Base-by-base conservation (phyloP, 202 grass and related monocot species). In the Musa balbisiana region DNA sequence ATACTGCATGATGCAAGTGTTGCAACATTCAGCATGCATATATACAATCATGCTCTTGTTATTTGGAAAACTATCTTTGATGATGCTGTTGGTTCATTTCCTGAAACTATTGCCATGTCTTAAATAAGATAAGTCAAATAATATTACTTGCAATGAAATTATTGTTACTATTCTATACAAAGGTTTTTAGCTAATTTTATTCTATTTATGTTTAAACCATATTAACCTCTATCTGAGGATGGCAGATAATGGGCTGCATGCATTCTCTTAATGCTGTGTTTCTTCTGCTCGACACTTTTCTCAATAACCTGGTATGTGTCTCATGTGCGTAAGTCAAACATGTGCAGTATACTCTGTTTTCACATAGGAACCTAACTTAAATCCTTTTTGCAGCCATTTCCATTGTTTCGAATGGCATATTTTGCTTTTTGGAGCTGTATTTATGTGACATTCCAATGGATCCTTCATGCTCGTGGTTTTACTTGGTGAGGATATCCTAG, bases 371-470 rank as follows among this genome's bases (percentile, higher is more conserved):
- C 11, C 27, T 11, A 51, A 70, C 15, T 11, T 77, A 25, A 22
- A 50, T 52, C 2, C 58, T 80, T 80, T 25, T 64, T 92, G 60
- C 91, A 99, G 95, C 89, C 87, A 76, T 94, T 99, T 79, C 95
- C 88, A 33, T 94, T 87, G 95, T 99, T 93, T 60, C 79, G 82
- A 17, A 90, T 99, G 33, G 87, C 87, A 68, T 98, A 92, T 64
- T 98, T 98, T 84, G 69, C 89, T 59, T 88, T 98, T 50, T 98
- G 95, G 91, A 98, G 95, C 60, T 84, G 84, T 54, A 73, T 80
- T n/a, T 98, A 98, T 77, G 79, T 94, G 79, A 84, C 79, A 67
- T 98, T 98, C 74, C 95, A 94, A 71, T 98, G 95, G 89, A 43
- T 88, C 49, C 77, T 85, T 54, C 91, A 94, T 80, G 91, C 88